Evolutionary conservation across 345 rosid species (phyloP).

Genomic region (Eucalyptus polybractea): DNA sequence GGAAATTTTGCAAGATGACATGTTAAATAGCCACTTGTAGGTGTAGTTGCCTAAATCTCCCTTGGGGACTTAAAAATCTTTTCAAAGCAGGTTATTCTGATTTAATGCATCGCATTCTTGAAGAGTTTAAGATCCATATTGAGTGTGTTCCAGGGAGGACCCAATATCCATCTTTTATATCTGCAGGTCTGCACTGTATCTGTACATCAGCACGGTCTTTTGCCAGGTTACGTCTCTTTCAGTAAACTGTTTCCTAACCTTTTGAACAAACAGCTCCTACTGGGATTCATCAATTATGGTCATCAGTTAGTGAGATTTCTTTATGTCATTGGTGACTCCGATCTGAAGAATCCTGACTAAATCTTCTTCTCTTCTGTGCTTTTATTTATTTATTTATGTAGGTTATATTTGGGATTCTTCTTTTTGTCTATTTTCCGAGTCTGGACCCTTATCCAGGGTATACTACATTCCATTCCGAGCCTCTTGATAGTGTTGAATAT

Average conservation of each 20-base stretch:
- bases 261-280: too few relatives aligned
- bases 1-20: not conserved
- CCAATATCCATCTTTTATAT: not conserved
- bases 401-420: constrained; percentile 71
- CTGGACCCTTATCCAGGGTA: constrained; percentile 70
- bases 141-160: not conserved
- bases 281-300: too few relatives aligned
- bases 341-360: too few relatives aligned
- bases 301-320: too few relatives aligned
- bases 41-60: not conserved
- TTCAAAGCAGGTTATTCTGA: not conserved
- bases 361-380: too few relatives aligned
- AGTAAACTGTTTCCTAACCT: too few relatives aligned
- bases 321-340: too few relatives aligned
- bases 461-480: constrained; percentile 25
- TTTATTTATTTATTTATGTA: constrained; percentile 4
- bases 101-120: not conserved
- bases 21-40: not conserved
- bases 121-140: not conserved
- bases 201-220: too few relatives aligned
- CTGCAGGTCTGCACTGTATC: too few relatives aligned
- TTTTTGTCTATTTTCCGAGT: constrained; percentile 55
- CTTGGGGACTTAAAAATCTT: not conserved
- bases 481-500: constrained; percentile 43
- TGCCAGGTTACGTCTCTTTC: too few relatives aligned